phyloP scores from a whole-genome alignment of 306 rosid species.

The Cajanus cajan region DNA sequence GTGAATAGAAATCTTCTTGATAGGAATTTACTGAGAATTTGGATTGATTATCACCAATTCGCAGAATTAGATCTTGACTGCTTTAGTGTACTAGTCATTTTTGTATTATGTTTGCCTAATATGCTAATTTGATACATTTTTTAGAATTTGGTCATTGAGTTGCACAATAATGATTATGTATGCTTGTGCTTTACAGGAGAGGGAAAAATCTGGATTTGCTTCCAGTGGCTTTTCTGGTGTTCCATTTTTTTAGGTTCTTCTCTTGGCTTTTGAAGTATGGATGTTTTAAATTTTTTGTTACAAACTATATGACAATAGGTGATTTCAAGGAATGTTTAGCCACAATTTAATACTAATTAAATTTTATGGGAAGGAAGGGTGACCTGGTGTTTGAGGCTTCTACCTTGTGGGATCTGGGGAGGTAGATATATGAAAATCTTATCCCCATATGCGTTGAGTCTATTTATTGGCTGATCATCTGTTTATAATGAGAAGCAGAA shows the following conservation, averaged over 20 bases:
- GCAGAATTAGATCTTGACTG: background rate
- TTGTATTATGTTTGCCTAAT: background rate
- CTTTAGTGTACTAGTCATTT: background rate
- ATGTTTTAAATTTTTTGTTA: background rate
- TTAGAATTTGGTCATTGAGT: background rate
- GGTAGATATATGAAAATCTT: background rate
- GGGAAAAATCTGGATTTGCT: constrained; percentile 61
- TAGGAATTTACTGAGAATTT: background rate
- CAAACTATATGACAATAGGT: background rate
- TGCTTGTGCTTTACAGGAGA: constrained; percentile 54
- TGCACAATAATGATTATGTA: constrained; percentile 1
- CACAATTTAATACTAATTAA: background rate
- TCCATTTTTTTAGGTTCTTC: constrained; percentile 90
- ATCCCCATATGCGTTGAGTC: background rate
- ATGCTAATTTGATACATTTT: background rate
- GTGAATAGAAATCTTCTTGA: background rate
- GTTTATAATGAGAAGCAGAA: background rate
- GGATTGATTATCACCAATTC: background rate
- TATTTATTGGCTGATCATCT: background rate
- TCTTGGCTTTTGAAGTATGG: constrained; percentile 27
- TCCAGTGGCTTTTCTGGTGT: constrained; percentile 70
- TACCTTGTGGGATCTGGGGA: background rate
- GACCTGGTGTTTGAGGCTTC: background rate
- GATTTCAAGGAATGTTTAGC: constrained; percentile 1
- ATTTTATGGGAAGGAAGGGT: background rate